These are phyloP conservation scores for Glutinoglossum americanum DNA, from an alignment of 495 filamentous ascomycete genomes.

Conservation along the genomic window DNA sequence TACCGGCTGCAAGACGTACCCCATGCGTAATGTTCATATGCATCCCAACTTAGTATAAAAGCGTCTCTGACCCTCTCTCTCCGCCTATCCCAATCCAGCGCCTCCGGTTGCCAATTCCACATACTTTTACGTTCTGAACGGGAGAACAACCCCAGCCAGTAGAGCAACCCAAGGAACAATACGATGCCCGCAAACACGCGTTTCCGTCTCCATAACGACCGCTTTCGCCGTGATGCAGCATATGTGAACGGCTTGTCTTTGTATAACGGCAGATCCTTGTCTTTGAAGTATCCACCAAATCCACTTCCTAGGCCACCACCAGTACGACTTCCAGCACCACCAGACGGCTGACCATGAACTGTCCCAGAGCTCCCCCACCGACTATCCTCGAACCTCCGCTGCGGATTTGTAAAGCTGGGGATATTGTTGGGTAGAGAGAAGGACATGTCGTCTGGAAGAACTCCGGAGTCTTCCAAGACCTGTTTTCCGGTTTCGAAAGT, in stretches of 20 bases:
- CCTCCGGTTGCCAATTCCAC: conserved; percentile 19
- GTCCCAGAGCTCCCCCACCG: conserved; percentile 22
- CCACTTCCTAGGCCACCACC: conserved; percentile 21
- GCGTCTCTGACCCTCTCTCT: conserved; percentile 75
- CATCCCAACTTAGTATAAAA: conserved; percentile 76
- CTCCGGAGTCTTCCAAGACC: neutral
- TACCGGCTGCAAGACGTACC: conserved; percentile 30
- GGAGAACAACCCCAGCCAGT: conserved; percentile 34
- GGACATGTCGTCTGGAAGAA: conserved; percentile 30
- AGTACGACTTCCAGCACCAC: conserved; percentile 8
- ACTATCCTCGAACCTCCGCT: conserved; percentile 42
- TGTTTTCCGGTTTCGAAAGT: conserved; percentile 1
- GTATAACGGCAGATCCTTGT: conserved; percentile 70
- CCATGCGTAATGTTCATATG: conserved; percentile 87
- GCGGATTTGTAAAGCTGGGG: conserved; percentile 46
- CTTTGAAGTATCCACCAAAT: conserved; percentile 30
- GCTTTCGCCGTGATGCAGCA: conserved; percentile 26
- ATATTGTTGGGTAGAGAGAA: conserved; percentile 45
- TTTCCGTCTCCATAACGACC: conserved; percentile 24
- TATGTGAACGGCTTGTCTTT: conserved; percentile 91
- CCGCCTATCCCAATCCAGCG: conserved; percentile 49
- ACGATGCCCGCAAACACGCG: conserved; percentile 25
- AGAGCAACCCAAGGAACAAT: conserved; percentile 29
- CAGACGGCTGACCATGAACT: conserved; percentile 23
- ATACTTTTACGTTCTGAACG: no score